Conservation (phyloP, 2,329 filamentous ascomycete species). For the Penicillium brevicompactum region DNA sequence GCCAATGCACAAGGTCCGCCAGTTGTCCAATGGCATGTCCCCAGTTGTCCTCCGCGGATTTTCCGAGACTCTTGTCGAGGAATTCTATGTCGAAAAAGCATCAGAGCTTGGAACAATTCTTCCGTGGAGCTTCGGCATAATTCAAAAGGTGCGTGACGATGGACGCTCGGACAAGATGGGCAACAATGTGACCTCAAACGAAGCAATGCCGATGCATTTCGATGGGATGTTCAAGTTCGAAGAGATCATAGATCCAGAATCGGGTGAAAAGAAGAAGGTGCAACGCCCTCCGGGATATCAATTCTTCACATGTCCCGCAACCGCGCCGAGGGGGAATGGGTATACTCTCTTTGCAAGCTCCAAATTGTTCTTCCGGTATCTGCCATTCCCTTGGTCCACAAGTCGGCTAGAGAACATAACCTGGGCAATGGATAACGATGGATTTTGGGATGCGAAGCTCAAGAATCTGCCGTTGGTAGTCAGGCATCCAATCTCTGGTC, state of each 20-base stretch:
- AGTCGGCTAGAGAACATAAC: constrained; percentile 26
- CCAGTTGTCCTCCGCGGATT: constrained; percentile 59
- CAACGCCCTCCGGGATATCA: constrained; percentile 55
- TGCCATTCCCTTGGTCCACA: constrained; percentile 39
- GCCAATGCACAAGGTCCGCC: constrained; percentile 28
- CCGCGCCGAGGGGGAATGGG: constrained; percentile 53
- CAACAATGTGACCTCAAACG: constrained; percentile 57
- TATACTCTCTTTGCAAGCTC: constrained; percentile 59
- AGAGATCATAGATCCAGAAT: constrained; percentile 38
- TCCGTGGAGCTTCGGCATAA: constrained; percentile 57
- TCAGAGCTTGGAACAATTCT: constrained; percentile 52
- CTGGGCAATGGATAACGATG: constrained; percentile 54
- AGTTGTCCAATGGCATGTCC: constrained; percentile 55
- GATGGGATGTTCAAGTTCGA: constrained; percentile 60
- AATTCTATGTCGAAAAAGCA: constrained; percentile 50
- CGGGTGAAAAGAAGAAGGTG: constrained; percentile 45
- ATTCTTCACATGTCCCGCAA: constrained; percentile 50
- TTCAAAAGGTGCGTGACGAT: constrained; percentile 55
- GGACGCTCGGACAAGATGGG: constrained; percentile 47
- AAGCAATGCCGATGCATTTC: constrained; percentile 62
- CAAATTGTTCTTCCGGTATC: constrained; percentile 51
- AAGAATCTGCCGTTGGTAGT: constrained; percentile 49
- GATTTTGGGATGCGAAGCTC: constrained; percentile 51
- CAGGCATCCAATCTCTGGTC: constrained; percentile 48
- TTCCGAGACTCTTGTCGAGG: constrained; percentile 47